These are phyloP conservation scores for Hylodesmum podocarpum DNA, from an alignment of 306 rosid genomes.

Conservation along the genomic window DNA sequence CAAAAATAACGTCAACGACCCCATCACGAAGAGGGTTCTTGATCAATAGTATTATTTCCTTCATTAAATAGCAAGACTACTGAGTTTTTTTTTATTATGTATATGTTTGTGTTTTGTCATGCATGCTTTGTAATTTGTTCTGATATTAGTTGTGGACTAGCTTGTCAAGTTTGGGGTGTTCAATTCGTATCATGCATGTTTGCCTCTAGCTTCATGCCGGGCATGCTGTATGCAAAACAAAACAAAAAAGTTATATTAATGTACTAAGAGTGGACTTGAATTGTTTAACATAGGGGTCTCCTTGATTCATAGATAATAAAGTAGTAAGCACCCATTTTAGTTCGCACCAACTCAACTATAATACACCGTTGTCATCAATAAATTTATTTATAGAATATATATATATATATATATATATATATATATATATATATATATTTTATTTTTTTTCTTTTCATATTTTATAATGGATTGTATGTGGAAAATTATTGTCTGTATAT, in stretches of 20 bases:
- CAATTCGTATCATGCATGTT: neutral
- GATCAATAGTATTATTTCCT: neutral
- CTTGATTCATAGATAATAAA: no score
- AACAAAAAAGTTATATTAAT: neutral
- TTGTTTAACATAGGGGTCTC: no score
- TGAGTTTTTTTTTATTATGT: neutral
- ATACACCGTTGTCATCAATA: no score
- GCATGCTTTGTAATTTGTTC: neutral
- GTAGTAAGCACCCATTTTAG: no score
- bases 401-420: no score
- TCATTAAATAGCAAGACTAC: neutral
- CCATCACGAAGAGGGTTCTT: neutral
- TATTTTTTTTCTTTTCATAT: no score
- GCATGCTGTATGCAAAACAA: neutral
- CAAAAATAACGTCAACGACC: constrained; percentile 39
- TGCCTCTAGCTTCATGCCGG: neutral
- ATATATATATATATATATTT: no score
- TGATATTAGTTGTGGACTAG: neutral
- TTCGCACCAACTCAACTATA: no score
- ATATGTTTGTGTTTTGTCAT: neutral
- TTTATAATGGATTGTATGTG: no score
- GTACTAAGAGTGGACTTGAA: no score
- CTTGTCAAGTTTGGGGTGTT: neutral
- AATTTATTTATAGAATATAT: no score
- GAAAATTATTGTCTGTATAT: no score